A percentile compares a stretch with the other conserved stretches of the same genome.
phyloP scores from a whole-genome alignment of 176 grass and related monocot species.

The Pontederia crassipes region DNA sequence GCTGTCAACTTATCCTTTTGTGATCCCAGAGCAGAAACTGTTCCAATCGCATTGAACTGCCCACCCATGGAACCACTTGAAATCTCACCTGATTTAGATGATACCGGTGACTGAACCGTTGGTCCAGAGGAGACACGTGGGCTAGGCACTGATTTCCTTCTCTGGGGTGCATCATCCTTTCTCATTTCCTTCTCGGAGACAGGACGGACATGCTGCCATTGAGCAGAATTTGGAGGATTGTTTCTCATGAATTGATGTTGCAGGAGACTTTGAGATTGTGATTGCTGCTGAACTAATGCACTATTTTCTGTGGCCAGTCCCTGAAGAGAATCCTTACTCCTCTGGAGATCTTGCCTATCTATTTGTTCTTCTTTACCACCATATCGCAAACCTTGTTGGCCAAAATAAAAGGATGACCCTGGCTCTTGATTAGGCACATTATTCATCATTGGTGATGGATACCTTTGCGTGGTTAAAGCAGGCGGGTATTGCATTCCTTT shows the following conservation, averaged over 20 bases:
- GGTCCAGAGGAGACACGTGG: slow-evolving; percentile 53
- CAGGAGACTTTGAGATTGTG: slow-evolving; percentile 34
- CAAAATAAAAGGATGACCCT: slow-evolving; percentile 60
- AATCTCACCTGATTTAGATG: slow-evolving; percentile 92
- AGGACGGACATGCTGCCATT: slow-evolving; percentile 45
- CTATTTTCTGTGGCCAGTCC: slow-evolving; percentile 47
- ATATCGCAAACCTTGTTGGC: slow-evolving; percentile 44
- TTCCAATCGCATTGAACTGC: slow-evolving; percentile 59
- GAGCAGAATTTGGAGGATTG: slow-evolving; percentile 31
- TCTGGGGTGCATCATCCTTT: slow-evolving; percentile 67
- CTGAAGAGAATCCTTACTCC: slow-evolving; percentile 39
- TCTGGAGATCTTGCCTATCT: slow-evolving; percentile 41
- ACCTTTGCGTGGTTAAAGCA: slow-evolving; percentile 58
- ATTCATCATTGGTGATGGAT: slow-evolving; percentile 42
- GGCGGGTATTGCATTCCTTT: slow-evolving; percentile 60
- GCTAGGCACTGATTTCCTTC: slow-evolving; percentile 49
- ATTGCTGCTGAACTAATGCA: slow-evolving; percentile 40
- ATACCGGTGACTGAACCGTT: slow-evolving; percentile 84
- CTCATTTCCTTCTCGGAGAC: slow-evolving; percentile 58
- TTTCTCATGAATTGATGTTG: slow-evolving; percentile 45
- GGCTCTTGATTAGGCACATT: slow-evolving; percentile 46
- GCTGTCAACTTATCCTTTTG: slow-evolving; percentile 83
- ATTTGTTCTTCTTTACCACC: slow-evolving; percentile 63
- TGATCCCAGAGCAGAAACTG: slow-evolving; percentile 55
- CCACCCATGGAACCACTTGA: slow-evolving; percentile 85